These are phyloP conservation scores for Fusarium nematophilum DNA, from an alignment of 2,329 filamentous ascomycete species.

Conservation along the genomic window DNA sequence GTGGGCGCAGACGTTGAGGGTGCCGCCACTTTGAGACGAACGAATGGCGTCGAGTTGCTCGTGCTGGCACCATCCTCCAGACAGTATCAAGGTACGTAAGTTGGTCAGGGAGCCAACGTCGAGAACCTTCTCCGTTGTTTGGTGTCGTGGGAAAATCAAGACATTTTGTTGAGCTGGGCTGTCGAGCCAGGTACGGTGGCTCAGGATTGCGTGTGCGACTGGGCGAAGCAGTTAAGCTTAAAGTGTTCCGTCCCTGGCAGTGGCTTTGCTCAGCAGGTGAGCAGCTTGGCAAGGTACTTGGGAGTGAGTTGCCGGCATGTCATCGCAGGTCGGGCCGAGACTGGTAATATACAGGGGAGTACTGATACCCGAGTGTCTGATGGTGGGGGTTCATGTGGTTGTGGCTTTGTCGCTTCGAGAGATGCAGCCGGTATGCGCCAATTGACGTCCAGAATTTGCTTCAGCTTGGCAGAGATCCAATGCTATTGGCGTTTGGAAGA, in stretches of 20 bases:
- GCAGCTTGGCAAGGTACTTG: conserved; percentile 29
- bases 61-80: conserved; percentile 8
- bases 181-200: neutral
- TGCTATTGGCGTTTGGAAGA: no score
- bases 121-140: neutral
- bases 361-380: neutral
- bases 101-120: neutral
- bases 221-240: conserved; percentile 38
- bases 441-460: no score
- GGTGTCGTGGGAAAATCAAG: neutral
- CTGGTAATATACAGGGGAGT: neutral
- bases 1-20: conserved; percentile 15
- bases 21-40: conserved; percentile 25
- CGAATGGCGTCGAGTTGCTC: conserved; percentile 10
- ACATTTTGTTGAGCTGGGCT: conserved; percentile 2
- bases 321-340: neutral
- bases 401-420: neutral
- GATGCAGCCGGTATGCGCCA: neutral
- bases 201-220: conserved; percentile 27
- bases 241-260: conserved; percentile 16
- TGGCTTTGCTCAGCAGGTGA: conserved; percentile 2
- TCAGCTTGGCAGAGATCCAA: no score
- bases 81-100: neutral
- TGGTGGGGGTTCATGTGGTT: neutral
- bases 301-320: neutral